Conservation (phyloP, 441 rosid genomes). For the Corymbia calophylla region DNA sequence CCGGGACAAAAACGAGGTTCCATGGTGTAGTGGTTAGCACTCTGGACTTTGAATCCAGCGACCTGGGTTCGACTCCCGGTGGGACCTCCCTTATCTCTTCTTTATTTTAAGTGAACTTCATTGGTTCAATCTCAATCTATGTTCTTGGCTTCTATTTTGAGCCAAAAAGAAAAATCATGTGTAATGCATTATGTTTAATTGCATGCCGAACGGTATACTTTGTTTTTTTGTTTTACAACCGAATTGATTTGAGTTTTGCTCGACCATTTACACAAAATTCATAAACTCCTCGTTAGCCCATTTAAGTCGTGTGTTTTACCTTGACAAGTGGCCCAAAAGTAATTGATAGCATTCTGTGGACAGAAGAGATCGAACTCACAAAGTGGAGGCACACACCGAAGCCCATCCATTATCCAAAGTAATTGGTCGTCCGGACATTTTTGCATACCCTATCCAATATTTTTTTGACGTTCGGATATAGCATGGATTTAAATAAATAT, state of each 20-base stretch:
- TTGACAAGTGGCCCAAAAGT: not conserved
- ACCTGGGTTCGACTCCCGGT: slow-evolving; percentile 91
- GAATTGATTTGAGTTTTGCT: not conserved
- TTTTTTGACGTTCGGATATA: too few species aligned
- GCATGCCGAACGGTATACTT: fast-evolving
- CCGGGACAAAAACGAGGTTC: not conserved
- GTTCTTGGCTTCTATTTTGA: not conserved
- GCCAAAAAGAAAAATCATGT: not conserved
- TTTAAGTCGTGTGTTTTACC: not conserved
- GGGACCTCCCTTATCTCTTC: not conserved
- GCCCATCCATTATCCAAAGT: too few species aligned
- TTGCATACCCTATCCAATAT: too few species aligned
- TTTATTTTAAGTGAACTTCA: not conserved
- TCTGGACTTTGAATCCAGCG: slow-evolving; percentile 99
- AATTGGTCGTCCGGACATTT: too few species aligned
- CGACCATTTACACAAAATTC: not conserved
- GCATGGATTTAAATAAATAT: too few species aligned
- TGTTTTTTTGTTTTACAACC: not conserved
- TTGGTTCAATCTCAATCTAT: not conserved
- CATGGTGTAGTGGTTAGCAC: slow-evolving; percentile 99
- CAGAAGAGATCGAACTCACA: not conserved
- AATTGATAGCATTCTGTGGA: not conserved
- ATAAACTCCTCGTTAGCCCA: not conserved
- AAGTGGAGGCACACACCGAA: too few species aligned
- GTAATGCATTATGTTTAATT: not conserved